Conservation (phyloP, 2,329 filamentous ascomycete genomes). For the Ophiostoma populinum region DNA sequence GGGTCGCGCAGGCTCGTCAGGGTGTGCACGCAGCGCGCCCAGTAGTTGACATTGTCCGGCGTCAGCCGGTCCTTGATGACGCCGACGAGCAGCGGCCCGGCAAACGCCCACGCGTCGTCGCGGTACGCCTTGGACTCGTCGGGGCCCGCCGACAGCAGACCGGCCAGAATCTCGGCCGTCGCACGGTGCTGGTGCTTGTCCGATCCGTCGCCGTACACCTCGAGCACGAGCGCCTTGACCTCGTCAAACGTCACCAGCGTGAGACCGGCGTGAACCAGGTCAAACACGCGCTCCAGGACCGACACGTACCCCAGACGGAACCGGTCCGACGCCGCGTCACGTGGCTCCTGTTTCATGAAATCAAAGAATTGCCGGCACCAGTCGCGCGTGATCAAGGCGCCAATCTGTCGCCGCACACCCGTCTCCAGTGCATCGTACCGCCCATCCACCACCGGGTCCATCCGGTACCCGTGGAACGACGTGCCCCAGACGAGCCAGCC, state of each 20-base stretch:
- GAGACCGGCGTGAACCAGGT: constrained; percentile 67
- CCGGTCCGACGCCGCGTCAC: constrained; percentile 30
- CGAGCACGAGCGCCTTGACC: constrained; percentile 60
- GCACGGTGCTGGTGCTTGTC: constrained; percentile 97
- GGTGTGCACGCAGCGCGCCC: constrained; percentile 85
- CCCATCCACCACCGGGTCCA: constrained; percentile 49
- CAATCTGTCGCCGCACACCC: constrained; percentile 60
- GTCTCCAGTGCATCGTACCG: constrained; percentile 68
- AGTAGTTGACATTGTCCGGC: constrained; percentile 86
- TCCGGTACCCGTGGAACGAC: constrained; percentile 62
- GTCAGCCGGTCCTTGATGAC: constrained; percentile 86
- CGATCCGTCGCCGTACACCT: constrained; percentile 77
- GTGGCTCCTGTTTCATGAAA: constrained; percentile 31
- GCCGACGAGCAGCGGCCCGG: constrained; percentile 69
- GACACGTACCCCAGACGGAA: constrained; percentile 82
- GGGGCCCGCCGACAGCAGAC: constrained; percentile 61
- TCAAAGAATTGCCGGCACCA: constrained; percentile 84
- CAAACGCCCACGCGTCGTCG: constrained; percentile 70
- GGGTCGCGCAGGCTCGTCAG: constrained; percentile 81
- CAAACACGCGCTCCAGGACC: constrained; percentile 76
- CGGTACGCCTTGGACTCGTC: constrained; percentile 62
- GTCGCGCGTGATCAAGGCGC: constrained; percentile 56
- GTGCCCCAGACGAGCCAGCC: constrained; percentile 96
- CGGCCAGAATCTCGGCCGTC: constrained; percentile 82
- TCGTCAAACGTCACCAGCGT: constrained; percentile 72